phyloP scores from a whole-genome alignment of 2,329 filamentous ascomycete species.

The Penicillium olsonii region DNA sequence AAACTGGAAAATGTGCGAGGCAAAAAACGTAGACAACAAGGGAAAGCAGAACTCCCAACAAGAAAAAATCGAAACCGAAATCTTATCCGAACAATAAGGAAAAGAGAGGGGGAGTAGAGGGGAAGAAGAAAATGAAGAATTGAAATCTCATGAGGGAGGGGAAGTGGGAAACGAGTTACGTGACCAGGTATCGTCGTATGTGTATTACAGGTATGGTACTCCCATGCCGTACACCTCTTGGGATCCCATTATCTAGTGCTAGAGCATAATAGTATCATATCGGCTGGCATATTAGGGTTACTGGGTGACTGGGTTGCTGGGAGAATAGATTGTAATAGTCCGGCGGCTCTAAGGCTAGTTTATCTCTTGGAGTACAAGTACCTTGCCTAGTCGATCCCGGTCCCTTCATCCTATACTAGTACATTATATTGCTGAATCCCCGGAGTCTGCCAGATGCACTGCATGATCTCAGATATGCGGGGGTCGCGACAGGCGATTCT shows the following conservation, averaged over 20 bases:
- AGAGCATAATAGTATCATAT: no score
- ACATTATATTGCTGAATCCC: slow-evolving; percentile 6
- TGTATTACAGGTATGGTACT: slow-evolving; percentile 12
- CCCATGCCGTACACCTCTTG: not conserved
- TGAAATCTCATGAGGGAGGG: slow-evolving; percentile 27
- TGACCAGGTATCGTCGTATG: slow-evolving; percentile 7
- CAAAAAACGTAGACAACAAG: slow-evolving; percentile 19
- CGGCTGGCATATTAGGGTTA: no score
- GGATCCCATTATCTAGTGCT: not conserved
- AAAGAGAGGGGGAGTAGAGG: slow-evolving; percentile 24
- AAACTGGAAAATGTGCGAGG: slow-evolving; percentile 21
- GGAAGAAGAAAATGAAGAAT: slow-evolving; percentile 26
- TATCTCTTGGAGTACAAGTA: not conserved
- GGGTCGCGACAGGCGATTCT: slow-evolving; percentile 4
- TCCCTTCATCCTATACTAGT: not conserved
- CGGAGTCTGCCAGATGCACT: slow-evolving; percentile 9
- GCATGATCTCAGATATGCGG: slow-evolving; percentile 20
- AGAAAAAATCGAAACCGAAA: slow-evolving; percentile 29
- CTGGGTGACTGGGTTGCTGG: not conserved
- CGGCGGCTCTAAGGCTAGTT: not conserved
- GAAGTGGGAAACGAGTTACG: slow-evolving; percentile 16
- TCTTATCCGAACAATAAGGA: slow-evolving; percentile 27
- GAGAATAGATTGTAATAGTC: not conserved
- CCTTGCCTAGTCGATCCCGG: not conserved
- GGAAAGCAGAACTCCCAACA: slow-evolving; percentile 30